A percentile compares a stretch with the other conserved stretches of the same genome.
Conservation (phyloP, 148 eudicot species). For the Rhododendron simsii region DNA sequence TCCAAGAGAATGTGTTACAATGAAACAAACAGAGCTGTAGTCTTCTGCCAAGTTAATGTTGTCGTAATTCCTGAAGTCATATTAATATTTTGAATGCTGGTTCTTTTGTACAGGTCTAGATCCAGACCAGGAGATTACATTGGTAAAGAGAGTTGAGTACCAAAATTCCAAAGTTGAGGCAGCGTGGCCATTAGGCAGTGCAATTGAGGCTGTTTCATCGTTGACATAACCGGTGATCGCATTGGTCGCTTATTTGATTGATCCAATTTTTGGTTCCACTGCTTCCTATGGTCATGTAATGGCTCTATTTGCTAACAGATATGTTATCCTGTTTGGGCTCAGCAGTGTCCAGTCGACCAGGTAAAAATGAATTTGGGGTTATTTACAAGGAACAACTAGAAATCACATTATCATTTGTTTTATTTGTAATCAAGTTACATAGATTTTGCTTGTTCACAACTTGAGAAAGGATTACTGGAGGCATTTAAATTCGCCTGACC, state of each 20-base stretch:
- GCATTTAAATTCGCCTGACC: conserved; percentile 1
- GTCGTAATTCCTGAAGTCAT: not conserved
- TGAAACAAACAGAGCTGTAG: not conserved
- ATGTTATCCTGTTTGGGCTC: not conserved
- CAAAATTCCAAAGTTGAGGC: conserved; percentile 51
- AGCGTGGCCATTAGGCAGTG: conserved; percentile 79
- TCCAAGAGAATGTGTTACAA: not conserved
- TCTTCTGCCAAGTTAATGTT: not conserved
- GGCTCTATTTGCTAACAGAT: not conserved
- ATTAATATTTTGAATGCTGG: not conserved
- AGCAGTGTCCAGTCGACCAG: not conserved
- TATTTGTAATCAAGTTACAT: conserved; percentile 4
- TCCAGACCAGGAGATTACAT: conserved; percentile 46
- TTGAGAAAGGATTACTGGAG: not conserved
- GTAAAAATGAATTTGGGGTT: conserved; percentile 6
- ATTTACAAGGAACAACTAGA: not conserved
- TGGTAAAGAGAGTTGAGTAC: conserved; percentile 62
- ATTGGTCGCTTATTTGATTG: not conserved
- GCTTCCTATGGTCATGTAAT: not conserved
- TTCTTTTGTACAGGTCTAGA: conserved; percentile 48
- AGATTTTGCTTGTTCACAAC: not conserved
- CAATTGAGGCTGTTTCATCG: conserved; percentile 59
- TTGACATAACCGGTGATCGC: conserved; percentile 14
- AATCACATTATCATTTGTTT: not conserved
- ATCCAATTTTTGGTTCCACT: conserved; percentile 1